Conservation (phyloP, 2,329 filamentous ascomycete genomes). For the Alternaria sp. region DNA sequence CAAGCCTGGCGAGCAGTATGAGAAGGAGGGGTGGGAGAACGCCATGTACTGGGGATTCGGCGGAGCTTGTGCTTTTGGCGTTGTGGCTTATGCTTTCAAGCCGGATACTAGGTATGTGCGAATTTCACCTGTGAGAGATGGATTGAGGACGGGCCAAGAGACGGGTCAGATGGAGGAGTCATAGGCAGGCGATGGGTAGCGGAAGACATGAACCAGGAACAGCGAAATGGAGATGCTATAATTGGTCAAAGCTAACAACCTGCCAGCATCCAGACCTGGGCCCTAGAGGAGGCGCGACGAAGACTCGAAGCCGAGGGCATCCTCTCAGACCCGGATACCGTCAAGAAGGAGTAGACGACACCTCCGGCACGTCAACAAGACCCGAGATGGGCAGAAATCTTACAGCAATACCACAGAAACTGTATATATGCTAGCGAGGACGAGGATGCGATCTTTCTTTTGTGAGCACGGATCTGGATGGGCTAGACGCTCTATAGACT, state of each 20-base stretch:
- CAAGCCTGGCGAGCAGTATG: conserved; percentile 92
- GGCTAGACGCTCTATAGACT: conserved; percentile 18
- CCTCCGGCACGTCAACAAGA: not conserved
- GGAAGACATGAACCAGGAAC: not conserved
- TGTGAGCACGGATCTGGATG: conserved; percentile 19
- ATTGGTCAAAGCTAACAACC: conserved; percentile 26
- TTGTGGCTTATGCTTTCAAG: conserved; percentile 91
- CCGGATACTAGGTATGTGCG: conserved; percentile 93
- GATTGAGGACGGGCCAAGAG: not conserved
- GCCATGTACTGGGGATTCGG: conserved; percentile 86
- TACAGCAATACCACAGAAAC: conserved; percentile 12
- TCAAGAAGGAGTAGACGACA: conserved; percentile 52
- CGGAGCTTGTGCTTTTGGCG: conserved; percentile 76
- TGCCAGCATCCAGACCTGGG: conserved; percentile 96
- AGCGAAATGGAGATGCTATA: not conserved
- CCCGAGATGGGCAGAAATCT: not conserved
- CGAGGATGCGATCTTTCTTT: conserved; percentile 12
- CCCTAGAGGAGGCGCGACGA: conserved; percentile 93
- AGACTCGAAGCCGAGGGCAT: conserved; percentile 96
- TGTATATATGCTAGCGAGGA: conserved; percentile 16
- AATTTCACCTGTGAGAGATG: not conserved
- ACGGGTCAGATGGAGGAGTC: not conserved
- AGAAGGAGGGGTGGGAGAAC: conserved; percentile 96
- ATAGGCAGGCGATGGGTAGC: not conserved
- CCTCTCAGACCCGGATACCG: conserved; percentile 76